phyloP scores from a whole-genome alignment of 805 yeast genomes.

The Zygosaccharomyces kombuchaensis region DNA sequence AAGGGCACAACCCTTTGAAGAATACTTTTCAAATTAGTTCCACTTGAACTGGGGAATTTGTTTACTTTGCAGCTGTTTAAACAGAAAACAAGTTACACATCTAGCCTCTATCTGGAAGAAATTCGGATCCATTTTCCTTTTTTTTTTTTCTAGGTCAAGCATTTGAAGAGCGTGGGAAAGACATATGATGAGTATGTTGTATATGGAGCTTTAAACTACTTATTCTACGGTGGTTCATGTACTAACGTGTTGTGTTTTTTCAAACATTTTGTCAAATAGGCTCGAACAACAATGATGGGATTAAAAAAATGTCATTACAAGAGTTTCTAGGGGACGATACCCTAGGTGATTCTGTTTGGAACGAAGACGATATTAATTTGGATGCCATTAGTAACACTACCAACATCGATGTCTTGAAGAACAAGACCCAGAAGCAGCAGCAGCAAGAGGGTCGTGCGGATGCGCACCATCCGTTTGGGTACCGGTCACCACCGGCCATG shows the following conservation, averaged over 20 bases:
- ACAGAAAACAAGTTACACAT: background rate
- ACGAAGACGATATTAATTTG: conserved; percentile 34
- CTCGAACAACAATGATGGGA: conserved; percentile 22
- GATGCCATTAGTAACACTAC: conserved; percentile 34
- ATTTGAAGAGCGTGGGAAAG: conserved; percentile 3
- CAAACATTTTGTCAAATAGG: conserved; percentile 1
- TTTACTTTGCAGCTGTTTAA: background rate
- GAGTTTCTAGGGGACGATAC: conserved; percentile 44
- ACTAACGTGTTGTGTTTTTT: conserved; percentile 3
- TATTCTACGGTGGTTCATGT: background rate
- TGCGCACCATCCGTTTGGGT: conserved; percentile 13
- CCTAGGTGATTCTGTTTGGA: conserved; percentile 36
- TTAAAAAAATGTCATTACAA: conserved; percentile 44
- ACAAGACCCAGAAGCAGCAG: conserved; percentile 12
- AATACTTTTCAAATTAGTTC: background rate
- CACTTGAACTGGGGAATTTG: background rate
- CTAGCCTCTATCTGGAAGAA: background rate
- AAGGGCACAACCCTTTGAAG: background rate
- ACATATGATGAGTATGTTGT: conserved; percentile 9
- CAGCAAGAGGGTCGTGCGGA: conserved; percentile 1
- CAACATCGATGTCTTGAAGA: conserved; percentile 29
- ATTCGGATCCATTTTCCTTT: background rate
- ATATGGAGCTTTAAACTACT: background rate
- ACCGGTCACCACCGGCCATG: conserved; percentile 9
- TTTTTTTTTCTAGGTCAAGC: background rate